Evolutionary conservation across 495 filamentous ascomycete species (phyloP), one percentile per base, ranked within the genome.

Genomic region (Aspergillus saccharolyticus): DNA sequence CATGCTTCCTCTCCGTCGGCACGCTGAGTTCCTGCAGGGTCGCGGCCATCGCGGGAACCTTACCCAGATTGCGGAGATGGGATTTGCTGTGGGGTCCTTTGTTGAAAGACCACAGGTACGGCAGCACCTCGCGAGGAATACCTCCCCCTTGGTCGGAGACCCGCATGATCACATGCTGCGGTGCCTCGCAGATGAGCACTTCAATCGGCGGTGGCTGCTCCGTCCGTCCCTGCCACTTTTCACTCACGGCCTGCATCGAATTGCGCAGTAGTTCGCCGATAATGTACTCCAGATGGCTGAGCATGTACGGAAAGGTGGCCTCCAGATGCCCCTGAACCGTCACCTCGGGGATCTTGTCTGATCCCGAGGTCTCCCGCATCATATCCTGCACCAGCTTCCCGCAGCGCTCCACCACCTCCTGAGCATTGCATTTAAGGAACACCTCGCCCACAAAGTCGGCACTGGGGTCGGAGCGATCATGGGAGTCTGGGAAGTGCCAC

Each of bases 261-360:
- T 99, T 99, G 55, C 94, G 86, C 17, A 99, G 79, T 12, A 99
- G 85, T 71, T 99, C 94, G 39, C 94, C 91, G 55, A 97, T 83
- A 63, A 97, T 97, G 67, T 97, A 99, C 73, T 99, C 91, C 50
- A 99, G 78, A 67, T 97, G 95, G 63, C 87, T 93, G 18, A 95
- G 82, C 57, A 97, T 97, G 60, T 96, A 99, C 2, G 95, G 95
- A 67, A 99, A 97, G 9, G 86, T 96, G 0, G 90, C 91, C 7
- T 89, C 84, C 6, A 92, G 74, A 64, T 97, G 91, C 10, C 94
- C 94, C 61, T 88, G 80, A 49, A 99, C 80, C n/a, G 77, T 80
- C 69, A 99, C 89, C 55, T 89, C 83, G 16, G 94, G 94, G 1
- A 99, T 80, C 28, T 79, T 72, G 49, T 84, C 76, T 5, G 85